Evolutionary conservation across 2,329 filamentous ascomycete species (phyloP).

Genomic region (Pseudogymnoascus sp.): DNA sequence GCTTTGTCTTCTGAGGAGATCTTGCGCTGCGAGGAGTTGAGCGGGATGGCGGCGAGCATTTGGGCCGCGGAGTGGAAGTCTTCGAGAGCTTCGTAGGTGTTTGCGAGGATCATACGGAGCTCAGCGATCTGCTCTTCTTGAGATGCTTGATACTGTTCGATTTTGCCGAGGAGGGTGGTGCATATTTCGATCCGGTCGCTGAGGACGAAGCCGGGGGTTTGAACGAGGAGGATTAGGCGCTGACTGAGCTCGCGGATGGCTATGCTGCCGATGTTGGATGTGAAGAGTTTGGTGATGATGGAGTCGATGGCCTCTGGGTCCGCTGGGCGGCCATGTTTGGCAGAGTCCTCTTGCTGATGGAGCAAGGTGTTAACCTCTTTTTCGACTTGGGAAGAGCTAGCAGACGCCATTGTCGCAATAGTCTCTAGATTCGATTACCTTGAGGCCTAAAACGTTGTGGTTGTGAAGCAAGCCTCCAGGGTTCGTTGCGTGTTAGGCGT

Average conservation of each 20-base stretch:
- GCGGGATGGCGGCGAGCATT: slow-evolving; percentile 72
- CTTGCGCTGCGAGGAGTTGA: slow-evolving; percentile 81
- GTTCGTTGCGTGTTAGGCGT: background rate
- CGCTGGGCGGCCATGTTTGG: slow-evolving; percentile 16
- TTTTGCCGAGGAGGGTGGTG: slow-evolving; percentile 54
- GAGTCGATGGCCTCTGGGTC: slow-evolving; percentile 24
- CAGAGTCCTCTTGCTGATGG: slow-evolving; percentile 42
- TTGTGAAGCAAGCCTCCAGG: background rate
- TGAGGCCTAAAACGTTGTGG: background rate
- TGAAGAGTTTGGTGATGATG: slow-evolving; percentile 29
- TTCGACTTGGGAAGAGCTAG: slow-evolving; percentile 39
- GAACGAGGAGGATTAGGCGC: slow-evolving; percentile 59
- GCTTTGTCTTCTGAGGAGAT: slow-evolving; percentile 78
- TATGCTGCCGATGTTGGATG: slow-evolving; percentile 26
- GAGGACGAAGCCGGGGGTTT: slow-evolving; percentile 47
- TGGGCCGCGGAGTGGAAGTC: slow-evolving; percentile 75
- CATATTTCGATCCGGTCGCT: slow-evolving; percentile 71
- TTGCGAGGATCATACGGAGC: slow-evolving; percentile 73
- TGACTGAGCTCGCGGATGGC: slow-evolving; percentile 25
- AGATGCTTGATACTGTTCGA: slow-evolving; percentile 54
- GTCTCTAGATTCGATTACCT: background rate
- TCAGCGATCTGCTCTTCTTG: slow-evolving; percentile 77
- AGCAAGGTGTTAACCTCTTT: slow-evolving; percentile 33
- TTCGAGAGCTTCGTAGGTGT: slow-evolving; percentile 74
- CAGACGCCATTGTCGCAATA: slow-evolving; percentile 24